Base-by-base conservation (phyloP, 2,329 filamentous ascomycete species). In the Rutstroemia sp. region DNA sequence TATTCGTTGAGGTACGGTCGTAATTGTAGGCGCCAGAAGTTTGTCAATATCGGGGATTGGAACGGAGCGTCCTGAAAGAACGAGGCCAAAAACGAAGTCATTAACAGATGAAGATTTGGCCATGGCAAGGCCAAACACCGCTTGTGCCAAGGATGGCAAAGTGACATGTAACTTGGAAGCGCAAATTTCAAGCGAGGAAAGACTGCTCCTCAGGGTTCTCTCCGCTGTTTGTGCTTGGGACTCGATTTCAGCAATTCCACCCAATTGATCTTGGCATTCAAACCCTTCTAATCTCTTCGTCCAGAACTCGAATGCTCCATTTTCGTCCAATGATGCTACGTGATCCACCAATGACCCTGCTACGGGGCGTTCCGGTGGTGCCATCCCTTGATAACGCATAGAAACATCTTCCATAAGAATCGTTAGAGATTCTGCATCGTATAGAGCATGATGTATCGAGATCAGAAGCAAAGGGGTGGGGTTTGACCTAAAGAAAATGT, bases 401-500 rank as follows among this genome's bases (percentile, higher is more conserved):
- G 10, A 9, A 10, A 52, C 16, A 21, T 52, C 50, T 19, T 52
- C 38, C 39, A 52, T 52, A 10, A 52, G 14, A 1, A 52, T 19
- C 3, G 6, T 36, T n/a, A 52, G 14, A 12, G 49, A 34, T 14
- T 52, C 25, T 4, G 12, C 38, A 51, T 82, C 79, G 57, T 82
- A 82, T 0, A 81, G 64, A 3, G 75, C 76, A 61, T 82, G 79
- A 16, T 52, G 50, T 38, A 52, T 52, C 16, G 39, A 52, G 7
- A 52, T 52, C 21, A 52, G 9, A 8, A 52, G 50, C 1, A 52
- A 9, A 12, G 38, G 19, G 8, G 45, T 52, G 9, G 50, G 25
- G 1, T 1, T 6, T 44, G 40, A 17, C 19, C 40, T 27, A 9
- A 23, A 19, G 39, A 52, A 52, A 27, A 52, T 3, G 9, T 51